A percentile compares a stretch with the other conserved stretches of the same genome.
These are phyloP conservation scores for Volvariella volvacea DNA, from an alignment of 1,284 basidiomycete species.

Conservation along the genomic window DNA sequence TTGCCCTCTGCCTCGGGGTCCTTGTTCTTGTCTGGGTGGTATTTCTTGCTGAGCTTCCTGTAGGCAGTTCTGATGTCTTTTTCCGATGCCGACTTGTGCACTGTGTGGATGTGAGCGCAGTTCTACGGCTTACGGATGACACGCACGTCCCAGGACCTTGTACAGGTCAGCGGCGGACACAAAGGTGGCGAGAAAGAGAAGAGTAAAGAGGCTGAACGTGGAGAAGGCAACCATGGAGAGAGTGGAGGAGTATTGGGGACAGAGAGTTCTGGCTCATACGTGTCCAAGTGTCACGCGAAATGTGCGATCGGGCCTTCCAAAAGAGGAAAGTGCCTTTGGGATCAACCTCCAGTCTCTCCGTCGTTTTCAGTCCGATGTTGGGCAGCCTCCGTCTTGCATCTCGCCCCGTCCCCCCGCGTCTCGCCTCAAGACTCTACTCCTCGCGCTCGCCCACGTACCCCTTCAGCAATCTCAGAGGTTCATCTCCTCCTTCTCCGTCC, in stretches of 20 bases:
- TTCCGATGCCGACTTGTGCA: conserved; percentile 75
- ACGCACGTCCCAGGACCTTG: conserved; percentile 64
- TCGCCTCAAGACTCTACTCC: conserved; percentile 5
- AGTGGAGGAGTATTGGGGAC: too few relatives aligned
- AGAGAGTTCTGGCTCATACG: background rate
- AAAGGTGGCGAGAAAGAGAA: conserved; percentile 40
- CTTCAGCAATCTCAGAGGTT: conserved; percentile 23
- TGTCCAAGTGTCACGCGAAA: conserved; percentile 10
- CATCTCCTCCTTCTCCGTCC: background rate
- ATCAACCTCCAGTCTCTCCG: too few relatives aligned
- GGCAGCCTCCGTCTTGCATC: background rate
- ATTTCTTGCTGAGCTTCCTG: conserved; percentile 83
- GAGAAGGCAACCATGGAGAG: too few relatives aligned
- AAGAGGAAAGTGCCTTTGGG: too few relatives aligned
- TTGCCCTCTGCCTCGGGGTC: conserved; percentile 75
- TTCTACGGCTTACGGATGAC: background rate
- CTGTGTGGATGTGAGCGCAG: conserved; percentile 30
- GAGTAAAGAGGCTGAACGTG: conserved; percentile 23
- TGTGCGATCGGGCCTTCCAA: conserved; percentile 6
- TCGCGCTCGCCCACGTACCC: conserved; percentile 13
- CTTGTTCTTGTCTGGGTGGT: conserved; percentile 92
- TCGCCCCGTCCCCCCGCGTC: conserved; percentile 7
- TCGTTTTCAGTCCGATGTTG: background rate
- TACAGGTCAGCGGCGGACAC: conserved; percentile 66
- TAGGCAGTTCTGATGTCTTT: conserved; percentile 89